Conservation (phyloP, 352 stramenopile genomes). For the Phytopythium litorale region DNA sequence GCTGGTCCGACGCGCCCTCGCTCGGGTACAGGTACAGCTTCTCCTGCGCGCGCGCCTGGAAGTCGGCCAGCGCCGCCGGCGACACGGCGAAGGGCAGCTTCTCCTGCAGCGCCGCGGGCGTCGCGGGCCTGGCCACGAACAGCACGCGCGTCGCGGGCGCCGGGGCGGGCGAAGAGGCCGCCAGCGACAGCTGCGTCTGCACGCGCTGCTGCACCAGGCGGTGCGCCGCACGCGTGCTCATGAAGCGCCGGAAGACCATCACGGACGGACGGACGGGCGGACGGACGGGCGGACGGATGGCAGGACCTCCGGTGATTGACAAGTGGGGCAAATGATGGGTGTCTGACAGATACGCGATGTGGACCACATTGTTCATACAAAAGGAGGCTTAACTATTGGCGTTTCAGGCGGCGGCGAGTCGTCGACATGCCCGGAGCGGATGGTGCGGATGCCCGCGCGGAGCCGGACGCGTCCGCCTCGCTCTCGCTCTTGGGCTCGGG, state of each 20-base stretch:
- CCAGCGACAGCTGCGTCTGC: constrained; percentile 40
- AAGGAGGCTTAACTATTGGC: no score
- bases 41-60: constrained; percentile 61
- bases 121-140: constrained; percentile 32
- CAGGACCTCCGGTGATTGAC: no score
- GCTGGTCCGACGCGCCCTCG: constrained; percentile 34
- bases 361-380: no score
- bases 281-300: no score
- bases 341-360: not conserved
- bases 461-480: no score
- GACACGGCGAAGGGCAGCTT: constrained; percentile 69
- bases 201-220: constrained; percentile 66
- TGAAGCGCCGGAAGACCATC: constrained; percentile 36
- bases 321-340: not conserved
- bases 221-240: constrained; percentile 41
- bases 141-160: constrained; percentile 43
- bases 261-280: no score
- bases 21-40: constrained; percentile 72
- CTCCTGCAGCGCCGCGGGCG: constrained; percentile 20
- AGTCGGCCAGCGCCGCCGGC: constrained; percentile 54
- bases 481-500: no score
- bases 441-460: no score
- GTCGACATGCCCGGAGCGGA: no score
- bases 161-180: constrained; percentile 6
- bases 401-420: no score